phyloP scores from a whole-genome alignment of 352 stramenopile species.

The Phytopythium boreale region DNA sequence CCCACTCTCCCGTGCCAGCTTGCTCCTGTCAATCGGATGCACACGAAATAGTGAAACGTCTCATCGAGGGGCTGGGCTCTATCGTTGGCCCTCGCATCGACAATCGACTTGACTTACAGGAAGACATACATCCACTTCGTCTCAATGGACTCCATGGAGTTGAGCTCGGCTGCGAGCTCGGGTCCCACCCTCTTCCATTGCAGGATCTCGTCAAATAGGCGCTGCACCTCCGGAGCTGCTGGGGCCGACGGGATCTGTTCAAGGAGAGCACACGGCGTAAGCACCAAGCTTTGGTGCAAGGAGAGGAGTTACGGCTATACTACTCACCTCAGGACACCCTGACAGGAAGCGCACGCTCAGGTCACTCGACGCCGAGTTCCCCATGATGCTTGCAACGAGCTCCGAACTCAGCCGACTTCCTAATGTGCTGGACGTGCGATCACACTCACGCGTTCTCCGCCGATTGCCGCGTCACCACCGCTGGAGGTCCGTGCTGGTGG shows the following conservation, averaged over 20 bases:
- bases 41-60: neutral
- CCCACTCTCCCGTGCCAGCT: constrained; percentile 27
- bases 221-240: constrained; percentile 28
- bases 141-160: constrained; percentile 34
- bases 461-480: neutral
- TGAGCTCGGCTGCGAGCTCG: constrained; percentile 38
- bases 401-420: neutral
- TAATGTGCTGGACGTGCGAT: neutral
- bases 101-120: constrained; percentile 32
- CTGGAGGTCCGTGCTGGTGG: neutral
- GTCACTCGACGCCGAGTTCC: constrained; percentile 39
- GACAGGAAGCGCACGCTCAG: constrained; percentile 44
- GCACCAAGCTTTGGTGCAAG: neutral
- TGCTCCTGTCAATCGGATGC: constrained; percentile 20
- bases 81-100: neutral
- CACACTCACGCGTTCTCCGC: no score
- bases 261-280: neutral
- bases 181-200: constrained; percentile 18
- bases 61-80: neutral
- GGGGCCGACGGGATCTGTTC: constrained; percentile 49
- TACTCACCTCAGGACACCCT: constrained; percentile 51
- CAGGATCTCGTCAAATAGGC: constrained; percentile 48
- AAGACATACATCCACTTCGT: constrained; percentile 77
- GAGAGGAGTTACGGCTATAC: no score
- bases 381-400: constrained; percentile 28